phyloP scores from a whole-genome alignment of 2,329 filamentous ascomycete genomes.

The Teratosphaeriaceae sp. region DNA sequence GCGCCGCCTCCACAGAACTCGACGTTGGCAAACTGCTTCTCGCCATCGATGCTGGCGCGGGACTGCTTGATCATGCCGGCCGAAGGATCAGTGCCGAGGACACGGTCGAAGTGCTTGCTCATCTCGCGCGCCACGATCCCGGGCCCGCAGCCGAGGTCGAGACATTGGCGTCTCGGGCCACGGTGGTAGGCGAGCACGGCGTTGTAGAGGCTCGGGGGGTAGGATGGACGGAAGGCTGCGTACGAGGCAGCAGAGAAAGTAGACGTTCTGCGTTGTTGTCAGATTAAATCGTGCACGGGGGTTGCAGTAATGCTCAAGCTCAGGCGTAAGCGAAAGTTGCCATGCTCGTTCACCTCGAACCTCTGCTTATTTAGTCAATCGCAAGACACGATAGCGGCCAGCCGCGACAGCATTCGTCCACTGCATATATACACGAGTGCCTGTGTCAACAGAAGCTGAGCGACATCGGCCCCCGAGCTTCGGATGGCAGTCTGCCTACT shows the following conservation, averaged over 20 bases:
- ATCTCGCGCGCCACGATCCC: conserved; percentile 52
- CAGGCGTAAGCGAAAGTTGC: no score
- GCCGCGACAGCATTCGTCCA: no score
- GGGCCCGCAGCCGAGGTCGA: conserved; percentile 61
- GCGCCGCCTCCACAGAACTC: conserved; percentile 45
- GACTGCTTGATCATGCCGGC: conserved; percentile 45
- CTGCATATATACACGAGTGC: no score
- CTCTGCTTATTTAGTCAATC: no score
- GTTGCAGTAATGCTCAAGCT: no score
- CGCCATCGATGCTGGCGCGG: conserved; percentile 4
- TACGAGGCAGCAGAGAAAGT: conserved; percentile 53
- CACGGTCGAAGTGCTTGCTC: conserved; percentile 44
- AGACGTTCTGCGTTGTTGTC: conserved; percentile 21
- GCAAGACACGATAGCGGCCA: no score
- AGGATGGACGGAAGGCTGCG: conserved; percentile 54
- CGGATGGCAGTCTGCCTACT: no score
- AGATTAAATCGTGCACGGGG: no score
- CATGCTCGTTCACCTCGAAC: no score
- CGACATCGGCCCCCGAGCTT: no score
- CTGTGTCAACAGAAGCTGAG: no score
- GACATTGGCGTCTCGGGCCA: conserved; percentile 30
- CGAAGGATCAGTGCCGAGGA: conserved; percentile 53
- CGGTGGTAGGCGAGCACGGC: conserved; percentile 50
- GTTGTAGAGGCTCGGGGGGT: conserved; percentile 50
- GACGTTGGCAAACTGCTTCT: conserved; percentile 35